Percentiles rank a stretch among this genome's conserved stretches.
phyloP scores from a whole-genome alignment of 225 moss, liverwort and hornwort species.

The Bryoerythrophyllum caledonicum region DNA sequence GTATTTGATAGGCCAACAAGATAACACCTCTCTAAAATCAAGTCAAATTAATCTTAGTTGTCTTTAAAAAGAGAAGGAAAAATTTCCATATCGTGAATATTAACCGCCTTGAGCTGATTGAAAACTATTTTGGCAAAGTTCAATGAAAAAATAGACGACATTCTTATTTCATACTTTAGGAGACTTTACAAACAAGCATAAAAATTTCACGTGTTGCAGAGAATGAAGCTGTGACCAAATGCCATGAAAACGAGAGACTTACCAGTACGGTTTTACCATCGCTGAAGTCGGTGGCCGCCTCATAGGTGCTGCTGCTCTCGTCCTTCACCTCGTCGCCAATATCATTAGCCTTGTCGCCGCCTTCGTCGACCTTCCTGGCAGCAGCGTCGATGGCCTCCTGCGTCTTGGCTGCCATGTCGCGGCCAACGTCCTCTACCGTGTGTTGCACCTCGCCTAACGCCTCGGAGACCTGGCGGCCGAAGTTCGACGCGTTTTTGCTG shows the following conservation, averaged over 20 bases:
- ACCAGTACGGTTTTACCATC: conserved; percentile 20
- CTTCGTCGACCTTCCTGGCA: conserved; percentile 15
- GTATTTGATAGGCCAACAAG: too few species aligned
- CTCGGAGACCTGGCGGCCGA: conserved; percentile 10
- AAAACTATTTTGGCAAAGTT: too few species aligned
- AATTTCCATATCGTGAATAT: too few species aligned
- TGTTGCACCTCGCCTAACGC: background rate
- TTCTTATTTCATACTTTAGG: too few species aligned
- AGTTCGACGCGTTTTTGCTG: conserved; percentile 19
- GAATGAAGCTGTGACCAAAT: background rate
- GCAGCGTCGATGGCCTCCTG: conserved; percentile 31
- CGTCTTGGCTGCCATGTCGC: conserved; percentile 30
- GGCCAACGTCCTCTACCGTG: conserved; percentile 16
- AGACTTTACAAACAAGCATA: background rate
- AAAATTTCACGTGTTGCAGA: background rate
- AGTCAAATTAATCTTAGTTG: too few species aligned
- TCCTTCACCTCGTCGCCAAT: conserved; percentile 19
- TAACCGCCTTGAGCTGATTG: too few species aligned
- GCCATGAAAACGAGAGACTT: background rate
- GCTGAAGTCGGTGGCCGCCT: conserved; percentile 8
- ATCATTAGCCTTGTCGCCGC: conserved; percentile 15
- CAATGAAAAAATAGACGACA: too few species aligned
- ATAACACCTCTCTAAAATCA: too few species aligned
- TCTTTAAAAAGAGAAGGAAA: too few species aligned
- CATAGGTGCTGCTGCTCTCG: conserved; percentile 2